Evolutionary conservation across 1,284 basidiomycete genomes (phyloP).

Genomic region (Sparassis latifolia): DNA sequence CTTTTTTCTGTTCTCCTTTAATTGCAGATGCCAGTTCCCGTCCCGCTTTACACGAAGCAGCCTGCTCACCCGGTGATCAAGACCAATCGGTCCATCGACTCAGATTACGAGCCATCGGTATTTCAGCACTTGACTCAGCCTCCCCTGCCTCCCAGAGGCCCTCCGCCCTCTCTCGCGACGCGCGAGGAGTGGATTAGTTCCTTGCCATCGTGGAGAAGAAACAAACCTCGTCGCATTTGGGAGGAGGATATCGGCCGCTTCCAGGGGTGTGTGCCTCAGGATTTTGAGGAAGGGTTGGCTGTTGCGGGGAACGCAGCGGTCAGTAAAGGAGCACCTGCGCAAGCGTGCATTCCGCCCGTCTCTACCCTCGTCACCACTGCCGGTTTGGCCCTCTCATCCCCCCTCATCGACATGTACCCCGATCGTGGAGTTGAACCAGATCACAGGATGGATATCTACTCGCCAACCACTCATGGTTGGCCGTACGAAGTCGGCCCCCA

Average conservation of each 20-base stretch:
- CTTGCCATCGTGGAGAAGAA: conserved; percentile 61
- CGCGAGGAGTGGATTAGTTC: conserved; percentile 69
- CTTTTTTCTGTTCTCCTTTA: conserved; percentile 28
- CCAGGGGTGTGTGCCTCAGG: conserved; percentile 27
- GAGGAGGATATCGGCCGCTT: conserved; percentile 40
- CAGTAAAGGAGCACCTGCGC: conserved; percentile 78
- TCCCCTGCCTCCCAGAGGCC: conserved; percentile 50
- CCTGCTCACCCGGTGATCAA: conserved; percentile 62
- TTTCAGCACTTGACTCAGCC: conserved; percentile 49
- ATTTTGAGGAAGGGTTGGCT: conserved; percentile 71
- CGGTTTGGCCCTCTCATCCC: conserved; percentile 4
- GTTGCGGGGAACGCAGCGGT: conserved; percentile 53
- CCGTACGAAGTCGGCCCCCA: conserved; percentile 16
- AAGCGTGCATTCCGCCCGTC: conserved; percentile 77
- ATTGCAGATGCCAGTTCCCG: conserved; percentile 80
- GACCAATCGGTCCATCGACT: conserved; percentile 36
- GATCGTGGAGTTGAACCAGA: conserved; percentile 30
- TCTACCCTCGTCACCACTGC: conserved; percentile 23
- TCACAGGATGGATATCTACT: conserved; percentile 34
- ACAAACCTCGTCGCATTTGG: conserved; percentile 58
- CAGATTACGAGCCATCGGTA: conserved; percentile 33
- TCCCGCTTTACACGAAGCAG: conserved; percentile 51
- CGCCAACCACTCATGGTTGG: conserved; percentile 17
- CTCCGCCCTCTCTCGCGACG: conserved; percentile 54
- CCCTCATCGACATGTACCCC: conserved; percentile 14